phyloP scores from a whole-genome alignment of 192 early-diverging fungal genomes.

The Lunasporangiospora selenospora region DNA sequence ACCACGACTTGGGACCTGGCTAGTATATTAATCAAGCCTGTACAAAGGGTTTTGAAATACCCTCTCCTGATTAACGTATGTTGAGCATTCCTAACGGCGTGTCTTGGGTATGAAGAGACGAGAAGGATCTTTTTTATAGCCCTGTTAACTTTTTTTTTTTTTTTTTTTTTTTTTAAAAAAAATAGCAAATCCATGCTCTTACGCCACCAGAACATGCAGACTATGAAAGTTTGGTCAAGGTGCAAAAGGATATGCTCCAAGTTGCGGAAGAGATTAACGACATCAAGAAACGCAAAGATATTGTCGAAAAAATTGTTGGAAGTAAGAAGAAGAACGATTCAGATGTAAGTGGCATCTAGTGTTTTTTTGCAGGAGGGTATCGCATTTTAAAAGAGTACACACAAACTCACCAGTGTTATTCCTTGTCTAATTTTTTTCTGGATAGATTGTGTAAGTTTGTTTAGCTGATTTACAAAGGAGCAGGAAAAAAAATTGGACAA shows the following conservation, averaged over 20 bases:
- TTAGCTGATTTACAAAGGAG: too few relatives aligned
- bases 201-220: conserved; percentile 65
- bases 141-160: conserved; percentile 12
- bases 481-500: too few relatives aligned
- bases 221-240: conserved; percentile 56
- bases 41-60: conserved; percentile 97
- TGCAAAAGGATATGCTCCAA: conserved; percentile 58
- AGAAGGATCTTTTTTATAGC: background rate
- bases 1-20: conserved; percentile 94
- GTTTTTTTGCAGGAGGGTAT: background rate
- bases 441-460: conserved; percentile 43
- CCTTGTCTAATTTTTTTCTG: background rate
- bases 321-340: conserved; percentile 71
- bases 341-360: conserved; percentile 58
- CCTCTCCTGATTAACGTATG: conserved; percentile 82
- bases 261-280: conserved; percentile 87
- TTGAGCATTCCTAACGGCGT: conserved; percentile 15
- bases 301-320: conserved; percentile 84
- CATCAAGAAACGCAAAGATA: conserved; percentile 86
- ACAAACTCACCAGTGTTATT: background rate
- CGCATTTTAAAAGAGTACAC: background rate
- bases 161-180: conserved; percentile 39
- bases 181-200: conserved; percentile 58
- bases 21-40: conserved; percentile 93
- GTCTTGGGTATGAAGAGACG: too few relatives aligned